Base-by-base conservation (phyloP, 345 rosid genomes). In the Garcia nutans region DNA sequence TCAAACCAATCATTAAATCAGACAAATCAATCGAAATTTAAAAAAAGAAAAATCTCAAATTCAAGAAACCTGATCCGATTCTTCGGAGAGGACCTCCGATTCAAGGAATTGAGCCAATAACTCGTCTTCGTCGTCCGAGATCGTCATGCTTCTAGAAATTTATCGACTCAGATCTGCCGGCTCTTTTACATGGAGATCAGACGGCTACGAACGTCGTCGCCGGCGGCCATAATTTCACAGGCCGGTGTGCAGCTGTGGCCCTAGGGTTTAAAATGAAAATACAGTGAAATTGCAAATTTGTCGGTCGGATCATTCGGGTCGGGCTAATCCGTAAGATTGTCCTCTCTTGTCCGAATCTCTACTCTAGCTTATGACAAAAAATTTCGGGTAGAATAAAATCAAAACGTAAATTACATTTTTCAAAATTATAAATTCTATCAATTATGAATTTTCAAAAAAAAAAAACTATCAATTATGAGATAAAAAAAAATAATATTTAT, bases 51-150 rank as follows among this genome's bases (percentile, higher is more conserved):
- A 54, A 15, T 22, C 15, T 42, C 37, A 5, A 65, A 15, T 8
- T 2, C 52, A 52, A 52, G 3, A 55, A 42, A 78, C 89, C 83
- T 78, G 84, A 77, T 88, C 90, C 78, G 89, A 79, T 81, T 77
- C 82, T 68, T 82, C 85, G 49, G 86, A 78, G 68, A 88, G 85
- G 79, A 89, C 88, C 81, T 94, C 94, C 33, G 97, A 88, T 78
- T 94, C 98, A 31, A 94, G 91, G 83, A 91, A 89, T 7, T 86
- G 82, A 49, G 94, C 93, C 58, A 91, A 84, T 23, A 55, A 77
- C 67, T 89, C 90, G 81, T 91, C 90, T 80, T 92, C 97, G 23
- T 89, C 91, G 76, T 89, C 94, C 64, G 89, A 88, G 2, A 81
- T 44, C 50, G 89, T 76, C 96, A 91, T 91, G 10, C 65, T 63